Percentiles rank a stretch among this genome's conserved stretches.
Evolutionary conservation across 2,329 filamentous ascomycete genomes (phyloP).

Genomic region (Penicillium sp.): DNA sequence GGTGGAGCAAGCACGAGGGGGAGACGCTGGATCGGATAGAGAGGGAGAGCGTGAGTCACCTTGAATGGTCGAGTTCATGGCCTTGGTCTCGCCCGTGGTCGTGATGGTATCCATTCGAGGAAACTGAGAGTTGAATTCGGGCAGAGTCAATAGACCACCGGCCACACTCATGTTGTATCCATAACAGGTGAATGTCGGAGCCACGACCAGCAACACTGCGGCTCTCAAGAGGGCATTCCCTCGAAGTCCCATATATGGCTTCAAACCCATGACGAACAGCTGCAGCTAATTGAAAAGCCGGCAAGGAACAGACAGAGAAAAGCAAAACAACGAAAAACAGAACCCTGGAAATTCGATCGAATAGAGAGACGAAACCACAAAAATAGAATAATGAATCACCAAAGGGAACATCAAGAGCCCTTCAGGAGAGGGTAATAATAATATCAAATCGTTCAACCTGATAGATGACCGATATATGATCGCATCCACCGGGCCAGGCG

Average conservation of each 20-base stretch:
- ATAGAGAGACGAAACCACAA: no score
- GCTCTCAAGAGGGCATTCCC: constrained; percentile 18
- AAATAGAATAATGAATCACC: background rate
- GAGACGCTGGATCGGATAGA: no score
- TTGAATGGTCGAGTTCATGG: constrained; percentile 42
- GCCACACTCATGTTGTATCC: constrained; percentile 50
- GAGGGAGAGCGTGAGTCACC: constrained; percentile 10
- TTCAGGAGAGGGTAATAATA: background rate
- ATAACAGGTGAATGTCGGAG: constrained; percentile 42
- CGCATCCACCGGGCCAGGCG: no score
- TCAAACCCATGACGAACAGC: constrained; percentile 13
- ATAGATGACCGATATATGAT: background rate
- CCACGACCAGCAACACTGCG: constrained; percentile 19
- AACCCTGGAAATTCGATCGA: no score
- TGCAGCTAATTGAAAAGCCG: background rate
- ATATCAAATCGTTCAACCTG: background rate
- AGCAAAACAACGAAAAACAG: background rate
- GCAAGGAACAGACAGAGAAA: background rate
- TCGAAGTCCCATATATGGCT: constrained; percentile 19
- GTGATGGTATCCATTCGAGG: constrained; percentile 46
- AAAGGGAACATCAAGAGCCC: background rate
- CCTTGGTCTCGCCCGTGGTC: constrained; percentile 38
- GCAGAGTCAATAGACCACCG: constrained; percentile 41
- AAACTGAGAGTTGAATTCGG: constrained; percentile 33
- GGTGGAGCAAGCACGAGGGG: no score